Percentiles rank a stretch among this genome's conserved stretches.
Evolutionary conservation across 2,329 filamentous ascomycete species (phyloP).

Genomic region (Periconia macrospinosa): DNA sequence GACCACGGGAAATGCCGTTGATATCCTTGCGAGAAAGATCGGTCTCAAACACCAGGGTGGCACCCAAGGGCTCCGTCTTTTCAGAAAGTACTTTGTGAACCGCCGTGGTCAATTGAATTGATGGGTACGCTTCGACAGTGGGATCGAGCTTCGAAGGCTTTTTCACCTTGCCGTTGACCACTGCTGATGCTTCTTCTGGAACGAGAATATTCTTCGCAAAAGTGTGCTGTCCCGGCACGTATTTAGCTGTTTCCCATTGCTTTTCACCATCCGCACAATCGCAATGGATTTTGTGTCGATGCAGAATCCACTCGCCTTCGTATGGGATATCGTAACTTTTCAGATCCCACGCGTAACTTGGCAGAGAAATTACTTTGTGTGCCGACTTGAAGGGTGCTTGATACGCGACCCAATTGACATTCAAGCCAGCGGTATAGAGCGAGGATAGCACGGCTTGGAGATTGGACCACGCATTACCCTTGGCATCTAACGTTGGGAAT

Average conservation of each 20-base stretch:
- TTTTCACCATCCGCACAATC: too few relatives aligned
- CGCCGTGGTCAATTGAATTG: not conserved
- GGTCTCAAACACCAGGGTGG: conserved; percentile 12
- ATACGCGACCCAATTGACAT: conserved; percentile 63
- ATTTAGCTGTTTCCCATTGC: not conserved
- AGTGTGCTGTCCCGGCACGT: not conserved
- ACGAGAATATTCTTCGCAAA: not conserved
- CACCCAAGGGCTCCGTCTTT: conserved; percentile 1
- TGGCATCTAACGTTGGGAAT: not conserved
- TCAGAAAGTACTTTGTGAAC: conserved; percentile 8
- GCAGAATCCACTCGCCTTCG: conserved; percentile 34
- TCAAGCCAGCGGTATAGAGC: conserved; percentile 54
- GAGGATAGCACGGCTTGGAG: conserved; percentile 46
- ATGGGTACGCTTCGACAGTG: not conserved
- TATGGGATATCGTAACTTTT: conserved; percentile 46
- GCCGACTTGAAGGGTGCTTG: conserved; percentile 41
- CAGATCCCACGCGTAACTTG: conserved; percentile 35
- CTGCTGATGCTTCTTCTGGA: not conserved
- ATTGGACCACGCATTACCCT: conserved; percentile 18
- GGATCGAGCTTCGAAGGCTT: not conserved
- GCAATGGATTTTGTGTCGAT: not conserved
- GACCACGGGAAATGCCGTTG: conserved; percentile 12
- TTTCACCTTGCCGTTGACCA: not conserved
- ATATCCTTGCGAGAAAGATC: conserved; percentile 13
- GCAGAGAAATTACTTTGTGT: conserved; percentile 29